Evolutionary conservation across 129 eudicot species (phyloP).

Genomic region (Pseudognaphalium luteoalbum): DNA sequence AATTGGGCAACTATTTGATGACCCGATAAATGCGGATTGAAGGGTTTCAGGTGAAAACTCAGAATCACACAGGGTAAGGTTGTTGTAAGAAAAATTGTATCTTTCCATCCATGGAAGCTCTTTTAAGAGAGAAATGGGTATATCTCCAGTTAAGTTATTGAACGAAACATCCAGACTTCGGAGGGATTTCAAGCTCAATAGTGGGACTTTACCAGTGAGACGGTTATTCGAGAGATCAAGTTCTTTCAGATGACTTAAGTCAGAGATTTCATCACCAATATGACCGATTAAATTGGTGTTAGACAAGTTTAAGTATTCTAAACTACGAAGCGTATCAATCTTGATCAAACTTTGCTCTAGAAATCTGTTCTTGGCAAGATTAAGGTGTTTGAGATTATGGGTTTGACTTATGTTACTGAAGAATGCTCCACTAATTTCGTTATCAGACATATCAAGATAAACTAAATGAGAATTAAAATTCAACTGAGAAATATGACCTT

Average conservation of each 20-base stretch:
- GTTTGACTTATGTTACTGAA: conserved; percentile 41
- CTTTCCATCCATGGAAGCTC: conserved; percentile 66
- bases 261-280: conserved; percentile 49
- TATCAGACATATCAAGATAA: conserved; percentile 72
- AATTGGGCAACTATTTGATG: conserved; percentile 67
- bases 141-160: conserved; percentile 72
- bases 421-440: conserved; percentile 65
- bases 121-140: conserved; percentile 51
- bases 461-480: conserved; percentile 55
- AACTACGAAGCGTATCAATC: conserved; percentile 31
- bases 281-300: conserved; percentile 52
- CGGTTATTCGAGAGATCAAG: conserved; percentile 73
- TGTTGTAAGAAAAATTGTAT: conserved; percentile 85
- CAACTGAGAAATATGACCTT: conserved; percentile 76
- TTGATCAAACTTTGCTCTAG: conserved; percentile 48
- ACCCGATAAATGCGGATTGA: conserved; percentile 63
- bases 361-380: conserved; percentile 73
- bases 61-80: conserved; percentile 68
- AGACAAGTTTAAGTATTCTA: conserved; percentile 81
- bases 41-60: conserved; percentile 52
- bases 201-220: conserved; percentile 57
- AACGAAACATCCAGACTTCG: conserved; percentile 59
- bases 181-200: conserved; percentile 43
- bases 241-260: conserved; percentile 45
- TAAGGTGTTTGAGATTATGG: conserved; percentile 64